A percentile compares a stretch with the other conserved stretches of the same genome.
phyloP scores from a whole-genome alignment of 2,329 filamentous ascomycete genomes.

The Cercospora sesami region DNA sequence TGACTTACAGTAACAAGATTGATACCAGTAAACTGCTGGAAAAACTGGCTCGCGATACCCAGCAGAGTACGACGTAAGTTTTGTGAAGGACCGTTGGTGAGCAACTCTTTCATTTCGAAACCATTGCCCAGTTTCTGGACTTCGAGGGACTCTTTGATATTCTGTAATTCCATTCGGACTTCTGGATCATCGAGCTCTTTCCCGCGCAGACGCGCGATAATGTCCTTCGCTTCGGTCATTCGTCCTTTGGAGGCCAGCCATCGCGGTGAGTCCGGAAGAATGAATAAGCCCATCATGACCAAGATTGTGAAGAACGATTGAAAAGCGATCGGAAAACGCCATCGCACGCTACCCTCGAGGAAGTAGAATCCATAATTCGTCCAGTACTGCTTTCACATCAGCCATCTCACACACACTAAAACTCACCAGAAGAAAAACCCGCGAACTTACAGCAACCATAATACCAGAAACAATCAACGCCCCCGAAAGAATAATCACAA shows the following conservation, averaged over 20 bases:
- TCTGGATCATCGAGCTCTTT: constrained; percentile 54
- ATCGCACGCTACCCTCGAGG: constrained; percentile 41
- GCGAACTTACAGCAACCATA: constrained; percentile 75
- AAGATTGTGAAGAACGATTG: constrained; percentile 53
- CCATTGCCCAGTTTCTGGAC: constrained; percentile 6
- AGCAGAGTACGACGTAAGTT: constrained; percentile 32
- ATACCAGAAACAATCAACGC: constrained; percentile 53
- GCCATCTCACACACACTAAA: constrained; percentile 48
- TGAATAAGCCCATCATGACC: constrained; percentile 48
- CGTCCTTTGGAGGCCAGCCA: constrained; percentile 47
- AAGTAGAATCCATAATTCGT: constrained; percentile 47
- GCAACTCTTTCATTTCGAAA: constrained; percentile 20
- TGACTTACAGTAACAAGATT: constrained; percentile 25
- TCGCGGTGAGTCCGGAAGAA: constrained; percentile 56
- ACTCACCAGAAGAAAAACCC: background rate
- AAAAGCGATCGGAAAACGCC: constrained; percentile 58
- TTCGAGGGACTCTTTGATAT: constrained; percentile 22
- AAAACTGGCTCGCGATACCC: constrained; percentile 47
- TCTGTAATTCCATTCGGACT: constrained; percentile 56
- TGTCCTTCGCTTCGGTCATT: constrained; percentile 49
- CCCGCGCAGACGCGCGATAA: constrained; percentile 54
- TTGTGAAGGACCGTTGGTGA: constrained; percentile 20
- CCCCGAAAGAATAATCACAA: constrained; percentile 51
- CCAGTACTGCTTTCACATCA: constrained; percentile 54
- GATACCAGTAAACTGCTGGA: constrained; percentile 44